Evolutionary conservation across 2,329 filamentous ascomycete genomes (phyloP).

Genomic region (Fusarium sp.): DNA sequence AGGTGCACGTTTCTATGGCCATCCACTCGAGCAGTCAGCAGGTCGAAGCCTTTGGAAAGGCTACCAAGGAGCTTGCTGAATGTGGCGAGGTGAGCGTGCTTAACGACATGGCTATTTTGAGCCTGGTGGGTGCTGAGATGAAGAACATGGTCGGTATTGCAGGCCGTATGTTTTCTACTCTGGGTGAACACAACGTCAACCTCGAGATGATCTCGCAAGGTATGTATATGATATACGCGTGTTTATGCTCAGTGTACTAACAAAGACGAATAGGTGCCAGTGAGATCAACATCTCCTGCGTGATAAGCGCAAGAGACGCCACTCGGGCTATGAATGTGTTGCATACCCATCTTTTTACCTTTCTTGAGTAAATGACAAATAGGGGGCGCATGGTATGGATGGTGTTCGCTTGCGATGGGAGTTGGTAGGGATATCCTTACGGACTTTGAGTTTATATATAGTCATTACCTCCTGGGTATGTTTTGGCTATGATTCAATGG

Average conservation of each 20-base stretch:
- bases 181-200: slow-evolving; percentile 94
- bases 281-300: slow-evolving; percentile 99
- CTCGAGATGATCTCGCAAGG: slow-evolving; percentile 99
- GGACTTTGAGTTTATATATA: neutral
- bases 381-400: neutral
- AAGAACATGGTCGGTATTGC: slow-evolving; percentile 97
- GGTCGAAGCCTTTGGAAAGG: slow-evolving; percentile 72
- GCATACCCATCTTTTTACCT: slow-evolving; percentile 96
- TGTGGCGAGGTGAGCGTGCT: slow-evolving; percentile 93
- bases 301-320: slow-evolving; percentile 91
- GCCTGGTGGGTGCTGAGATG: slow-evolving; percentile 93
- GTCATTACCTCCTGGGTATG: neutral
- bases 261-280: slow-evolving; percentile 76
- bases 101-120: slow-evolving; percentile 93
- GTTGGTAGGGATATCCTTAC: slow-evolving; percentile 15
- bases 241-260: neutral
- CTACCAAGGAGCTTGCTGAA: slow-evolving; percentile 77
- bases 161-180: slow-evolving; percentile 92
- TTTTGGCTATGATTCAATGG: slow-evolving; percentile 11
- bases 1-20: slow-evolving; percentile 98
- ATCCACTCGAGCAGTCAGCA: slow-evolving; percentile 81
- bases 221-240: slow-evolving; percentile 53
- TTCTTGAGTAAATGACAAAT: slow-evolving; percentile 72
- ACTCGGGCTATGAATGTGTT: slow-evolving; percentile 95
- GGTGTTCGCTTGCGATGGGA: slow-evolving; percentile 18